Percentiles rank a stretch among this genome's conserved stretches.
Conservation (phyloP, 805 yeast genomes). For the Myxozyma neotropica region DNA sequence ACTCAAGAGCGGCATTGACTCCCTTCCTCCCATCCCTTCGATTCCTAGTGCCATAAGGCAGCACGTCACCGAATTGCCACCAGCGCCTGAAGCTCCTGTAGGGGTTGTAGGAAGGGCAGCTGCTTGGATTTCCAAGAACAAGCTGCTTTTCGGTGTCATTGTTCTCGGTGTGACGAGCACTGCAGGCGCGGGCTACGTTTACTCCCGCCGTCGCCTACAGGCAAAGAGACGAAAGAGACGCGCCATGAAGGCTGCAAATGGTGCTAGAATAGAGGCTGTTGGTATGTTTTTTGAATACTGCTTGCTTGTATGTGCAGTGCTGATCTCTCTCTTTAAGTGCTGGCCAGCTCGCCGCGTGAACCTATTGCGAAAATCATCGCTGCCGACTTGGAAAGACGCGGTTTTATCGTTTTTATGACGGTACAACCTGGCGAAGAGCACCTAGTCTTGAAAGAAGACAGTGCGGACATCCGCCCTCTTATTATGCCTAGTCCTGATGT, state of each 20-base stretch:
- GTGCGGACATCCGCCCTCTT: slow-evolving; percentile 69
- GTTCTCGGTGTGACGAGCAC: slow-evolving; percentile 27
- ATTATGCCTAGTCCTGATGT: slow-evolving; percentile 45
- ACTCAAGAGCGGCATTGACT: slow-evolving; percentile 15
- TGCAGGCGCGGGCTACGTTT: slow-evolving; percentile 14
- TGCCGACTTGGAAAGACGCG: slow-evolving; percentile 72
- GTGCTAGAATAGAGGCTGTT: slow-evolving; percentile 75
- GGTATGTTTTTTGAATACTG: slow-evolving; percentile 19
- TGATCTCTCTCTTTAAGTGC: slow-evolving; percentile 40
- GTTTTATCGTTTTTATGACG: slow-evolving; percentile 79
- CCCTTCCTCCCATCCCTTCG: slow-evolving; percentile 10
- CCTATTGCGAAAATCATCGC: slow-evolving; percentile 71
- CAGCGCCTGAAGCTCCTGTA: slow-evolving; percentile 16
- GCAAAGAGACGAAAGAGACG: slow-evolving; percentile 47
- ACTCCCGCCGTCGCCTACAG: slow-evolving; percentile 4
- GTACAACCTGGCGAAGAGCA: slow-evolving; percentile 63
- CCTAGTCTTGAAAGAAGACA: slow-evolving; percentile 53
- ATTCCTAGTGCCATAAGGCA: slow-evolving; percentile 7
- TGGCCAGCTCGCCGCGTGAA: slow-evolving; percentile 77
- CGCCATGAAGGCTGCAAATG: slow-evolving; percentile 62
- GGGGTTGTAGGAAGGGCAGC: neutral
- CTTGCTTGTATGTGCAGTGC: neutral
- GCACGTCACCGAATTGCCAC: neutral
- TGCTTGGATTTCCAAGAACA: slow-evolving; percentile 26
- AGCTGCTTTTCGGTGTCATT: slow-evolving; percentile 21